Evolutionary conservation across 2,329 filamentous ascomycete genomes (phyloP), one percentile per base, ranked within the genome.

Genomic region (Fusarium clavum): DNA sequence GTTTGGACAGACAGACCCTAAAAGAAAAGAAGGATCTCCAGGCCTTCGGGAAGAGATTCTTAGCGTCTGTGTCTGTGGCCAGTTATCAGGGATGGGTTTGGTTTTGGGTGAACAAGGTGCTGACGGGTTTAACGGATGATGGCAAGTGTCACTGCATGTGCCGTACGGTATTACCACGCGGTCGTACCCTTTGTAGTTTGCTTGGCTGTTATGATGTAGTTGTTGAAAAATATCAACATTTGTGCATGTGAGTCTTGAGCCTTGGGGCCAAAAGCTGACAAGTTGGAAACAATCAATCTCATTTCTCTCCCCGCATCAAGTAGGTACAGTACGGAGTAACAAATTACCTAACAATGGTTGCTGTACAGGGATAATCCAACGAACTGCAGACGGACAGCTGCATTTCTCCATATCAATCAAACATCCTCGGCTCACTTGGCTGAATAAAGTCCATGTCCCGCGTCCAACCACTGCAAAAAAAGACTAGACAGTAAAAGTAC

Each of bases 401-500:
- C 68, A 64, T 49, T 38, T 41, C 24, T 41, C 51, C 20, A 57
- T 40, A 48, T 40, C 56, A 64, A 41, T 40, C 56, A 64, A 41
- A 59, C 52, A 57, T 67, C 72, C 72, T 74, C 72, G 72, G 72
- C 56, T 74, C 70, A 52, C 56, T 51, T 58, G 61, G 46, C 69
- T 70, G 44, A 65, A 69, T 49, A 62, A 56, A 64, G 71, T 25
- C 57, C 41, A 59, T 51, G 29, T 68, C 57, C 68, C 57, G 58
- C 60, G 43, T 41, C 49, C 32, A 52, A 43, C 24, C 40, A 41
- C 34, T 52, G 34, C 34, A 6, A 38, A 38, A 38, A n/a, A 38
- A 38, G 18, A 38, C 34, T 38, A 38, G 3, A 38, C 6, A 4
- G 34, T 38, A 7, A 38, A 38, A 38, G 34, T 12, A 38, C 34